A percentile compares a stretch with the other conserved stretches of the same genome.
Conservation (phyloP, 768 basidiomycete genomes). For the Jaapia argillacea region DNA sequence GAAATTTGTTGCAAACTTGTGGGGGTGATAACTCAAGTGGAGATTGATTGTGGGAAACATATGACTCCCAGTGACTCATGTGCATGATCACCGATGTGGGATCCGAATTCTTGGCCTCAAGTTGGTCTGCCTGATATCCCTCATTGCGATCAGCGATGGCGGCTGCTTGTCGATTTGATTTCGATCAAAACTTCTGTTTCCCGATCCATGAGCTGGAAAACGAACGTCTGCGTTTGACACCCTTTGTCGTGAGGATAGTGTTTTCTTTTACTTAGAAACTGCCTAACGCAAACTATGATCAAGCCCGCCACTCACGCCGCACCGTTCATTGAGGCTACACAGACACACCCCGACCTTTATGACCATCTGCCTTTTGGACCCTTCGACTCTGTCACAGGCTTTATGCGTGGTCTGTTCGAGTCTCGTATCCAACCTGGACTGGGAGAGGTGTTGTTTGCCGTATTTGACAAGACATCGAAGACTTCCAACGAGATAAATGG, state of each 20-base stretch:
- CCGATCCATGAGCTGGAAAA: conserved; percentile 36
- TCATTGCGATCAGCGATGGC: too few species aligned
- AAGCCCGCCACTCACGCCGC: conserved; percentile 36
- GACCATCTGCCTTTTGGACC: conserved; percentile 42
- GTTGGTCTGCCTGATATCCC: too few species aligned
- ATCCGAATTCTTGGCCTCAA: too few species aligned
- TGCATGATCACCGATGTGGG: too few species aligned
- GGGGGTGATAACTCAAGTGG: too few species aligned
- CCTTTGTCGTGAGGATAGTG: conserved; percentile 33
- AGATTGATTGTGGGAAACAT: too few species aligned
- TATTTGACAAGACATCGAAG: not conserved
- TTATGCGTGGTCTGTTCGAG: conserved; percentile 8
- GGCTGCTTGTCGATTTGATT: too few species aligned
- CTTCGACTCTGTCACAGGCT: conserved; percentile 26
- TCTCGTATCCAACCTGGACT: not conserved
- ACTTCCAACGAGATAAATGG: not conserved
- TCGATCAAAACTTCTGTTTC: conserved; percentile 42
- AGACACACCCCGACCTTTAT: conserved; percentile 30
- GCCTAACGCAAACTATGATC: conserved; percentile 12
- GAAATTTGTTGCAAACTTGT: too few species aligned
- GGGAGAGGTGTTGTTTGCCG: not conserved
- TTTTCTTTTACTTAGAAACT: conserved; percentile 1
- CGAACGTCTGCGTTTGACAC: conserved; percentile 35
- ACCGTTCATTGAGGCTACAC: conserved; percentile 24
- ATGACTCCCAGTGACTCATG: too few species aligned